Conservation (phyloP, 1,284 basidiomycete species). For the Tylopilus orsonianus region DNA sequence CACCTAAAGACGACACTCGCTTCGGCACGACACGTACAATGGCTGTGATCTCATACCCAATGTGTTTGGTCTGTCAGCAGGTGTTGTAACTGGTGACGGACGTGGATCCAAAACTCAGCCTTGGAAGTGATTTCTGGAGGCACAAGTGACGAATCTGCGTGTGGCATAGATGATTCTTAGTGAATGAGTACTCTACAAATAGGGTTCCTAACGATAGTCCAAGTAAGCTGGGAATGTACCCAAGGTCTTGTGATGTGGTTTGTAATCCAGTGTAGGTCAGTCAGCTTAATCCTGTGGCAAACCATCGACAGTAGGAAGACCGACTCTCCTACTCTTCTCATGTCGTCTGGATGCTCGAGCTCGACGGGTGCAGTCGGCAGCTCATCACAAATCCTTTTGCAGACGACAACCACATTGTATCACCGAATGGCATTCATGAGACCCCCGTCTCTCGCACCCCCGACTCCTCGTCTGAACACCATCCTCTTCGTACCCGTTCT, state of each 20-base stretch:
- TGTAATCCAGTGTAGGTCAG: too few species aligned
- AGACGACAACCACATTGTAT: constrained; percentile 7
- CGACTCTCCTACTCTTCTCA: constrained; percentile 8
- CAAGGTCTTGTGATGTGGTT: too few species aligned
- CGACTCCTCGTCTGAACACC: constrained; percentile 3
- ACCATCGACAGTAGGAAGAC: neutral
- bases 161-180: too few species aligned
- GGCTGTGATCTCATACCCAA: constrained; percentile 57
- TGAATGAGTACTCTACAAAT: too few species aligned
- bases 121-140: constrained; percentile 69
- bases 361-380: constrained; percentile 21
- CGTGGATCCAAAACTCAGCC: constrained; percentile 74
- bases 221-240: too few species aligned
- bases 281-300: neutral
- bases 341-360: constrained; percentile 24
- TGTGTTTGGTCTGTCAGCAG: constrained; percentile 68
- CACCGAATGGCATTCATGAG: neutral
- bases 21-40: constrained; percentile 1
- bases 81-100: constrained; percentile 58
- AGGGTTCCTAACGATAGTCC: too few species aligned
- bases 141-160: constrained; percentile 78
- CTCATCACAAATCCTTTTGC: constrained; percentile 22
- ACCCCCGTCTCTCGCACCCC: neutral
- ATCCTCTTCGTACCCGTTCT: constrained; percentile 24
- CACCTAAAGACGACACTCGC: constrained; percentile 45